Base-by-base conservation (phyloP, 2,329 filamentous ascomycete genomes). In the Microcyclosporella mali region DNA sequence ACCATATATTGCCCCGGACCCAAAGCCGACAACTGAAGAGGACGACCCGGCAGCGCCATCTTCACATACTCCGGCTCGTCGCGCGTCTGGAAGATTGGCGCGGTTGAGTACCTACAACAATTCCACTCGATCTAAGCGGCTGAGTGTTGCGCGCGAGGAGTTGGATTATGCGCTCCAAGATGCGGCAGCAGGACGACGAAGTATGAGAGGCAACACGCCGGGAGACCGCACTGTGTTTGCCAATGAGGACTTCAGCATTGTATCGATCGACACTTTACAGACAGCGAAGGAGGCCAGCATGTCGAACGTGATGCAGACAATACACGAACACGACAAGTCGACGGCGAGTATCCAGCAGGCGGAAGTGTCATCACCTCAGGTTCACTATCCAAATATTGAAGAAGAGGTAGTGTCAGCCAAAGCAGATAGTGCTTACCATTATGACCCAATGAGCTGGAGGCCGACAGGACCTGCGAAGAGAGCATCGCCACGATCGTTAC, bases 201-300 rank as follows among this genome's bases (percentile, higher is more conserved):
- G 14, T 9, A 21, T 15, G 3, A 30, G 29, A 34, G 39, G 40
- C 10, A 30, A 48, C 17, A 46, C 40, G 2, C 45, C 51, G 3
- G 70, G 70, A 16, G 70, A 73, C 30, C 63, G 65, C 8, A 73
- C 70, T 0, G 59, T 72, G n/a, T 56, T 68, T 6, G 62, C 69
- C 33, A 71, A 70, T 46, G 70, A 73, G 50, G 69, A 68, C 40
- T 73, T 74, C 54, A 74, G 68, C 44, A 72, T 74, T 66, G 63
- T 74, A 1, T 72, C 70, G 2, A 58, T 72, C 9, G 67, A 72
- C 28, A 71, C 70, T 1, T 50, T 74, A 25, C 65, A 65, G 27
- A 60, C 56, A 35, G 53, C 58, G 10, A 57, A 53, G 37, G 55
- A 49, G 11, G 51, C 51, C 25, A 56, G 47, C 12, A 43, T 51